phyloP scores from a whole-genome alignment of 2,329 filamentous ascomycete species.

The Verticillium nonalfalfae region DNA sequence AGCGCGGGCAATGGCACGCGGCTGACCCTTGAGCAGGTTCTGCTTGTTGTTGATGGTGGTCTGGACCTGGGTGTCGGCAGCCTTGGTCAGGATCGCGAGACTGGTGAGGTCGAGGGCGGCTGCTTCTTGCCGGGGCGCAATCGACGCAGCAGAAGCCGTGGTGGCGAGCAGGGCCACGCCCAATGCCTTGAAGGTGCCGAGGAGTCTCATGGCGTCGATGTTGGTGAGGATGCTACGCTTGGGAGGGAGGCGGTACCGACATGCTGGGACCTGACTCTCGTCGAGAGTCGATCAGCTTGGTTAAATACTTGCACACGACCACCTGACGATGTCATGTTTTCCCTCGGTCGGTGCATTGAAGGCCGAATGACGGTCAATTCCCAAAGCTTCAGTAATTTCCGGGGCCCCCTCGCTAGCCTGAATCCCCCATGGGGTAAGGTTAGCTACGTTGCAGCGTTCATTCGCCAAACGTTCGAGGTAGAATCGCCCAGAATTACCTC shows the following conservation, averaged over 20 bases:
- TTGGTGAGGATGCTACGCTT: not conserved
- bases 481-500: no score
- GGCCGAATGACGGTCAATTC: not conserved
- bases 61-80: constrained; percentile 10
- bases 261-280: not conserved
- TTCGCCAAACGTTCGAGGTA: no score
- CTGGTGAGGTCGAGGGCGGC: not conserved
- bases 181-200: constrained; percentile 1
- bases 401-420: not conserved
- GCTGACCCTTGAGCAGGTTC: constrained; percentile 4
- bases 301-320: not conserved
- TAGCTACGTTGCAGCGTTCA: no score
- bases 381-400: constrained; percentile 1
- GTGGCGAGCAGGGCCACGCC: constrained; percentile 4
- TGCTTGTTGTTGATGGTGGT: constrained; percentile 8
- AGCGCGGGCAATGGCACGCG: constrained; percentile 8
- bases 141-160: not conserved
- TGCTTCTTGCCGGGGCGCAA: not conserved
- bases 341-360: not conserved
- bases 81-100: constrained; percentile 7
- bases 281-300: not conserved
- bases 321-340: not conserved
- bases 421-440: constrained; percentile 2
- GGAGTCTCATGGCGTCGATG: not conserved
- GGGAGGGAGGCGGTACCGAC: not conserved